These are phyloP conservation scores for Yarrowia porcina DNA, from an alignment of 805 yeast genomes.

Conservation along the genomic window DNA sequence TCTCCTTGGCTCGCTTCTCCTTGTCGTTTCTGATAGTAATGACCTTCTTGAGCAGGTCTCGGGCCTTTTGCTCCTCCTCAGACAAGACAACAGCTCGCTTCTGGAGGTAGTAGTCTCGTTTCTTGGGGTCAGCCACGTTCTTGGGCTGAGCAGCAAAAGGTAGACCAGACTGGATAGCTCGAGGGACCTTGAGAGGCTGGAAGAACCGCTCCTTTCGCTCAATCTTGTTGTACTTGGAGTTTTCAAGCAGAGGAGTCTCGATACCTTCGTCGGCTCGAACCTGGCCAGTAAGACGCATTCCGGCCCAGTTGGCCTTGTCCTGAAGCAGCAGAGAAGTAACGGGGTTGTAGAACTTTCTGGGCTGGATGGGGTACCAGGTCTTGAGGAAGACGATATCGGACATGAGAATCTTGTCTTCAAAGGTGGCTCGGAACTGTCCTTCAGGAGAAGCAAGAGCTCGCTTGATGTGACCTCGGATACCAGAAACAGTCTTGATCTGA, in stretches of 20 bases:
- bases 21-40: slow-evolving; percentile 82
- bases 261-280: slow-evolving; percentile 74
- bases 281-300: slow-evolving; percentile 93
- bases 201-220: slow-evolving; percentile 83
- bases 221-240: slow-evolving; percentile 60
- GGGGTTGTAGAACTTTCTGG: slow-evolving; percentile 90
- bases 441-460: slow-evolving; percentile 92
- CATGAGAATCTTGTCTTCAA: slow-evolving; percentile 90
- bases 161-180: slow-evolving; percentile 63
- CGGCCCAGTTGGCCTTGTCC: slow-evolving; percentile 86
- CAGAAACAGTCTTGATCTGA: slow-evolving; percentile 91
- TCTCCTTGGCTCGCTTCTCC: slow-evolving; percentile 68
- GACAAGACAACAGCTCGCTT: slow-evolving; percentile 92
- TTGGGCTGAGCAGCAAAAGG: slow-evolving; percentile 96
- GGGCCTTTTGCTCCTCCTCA: slow-evolving; percentile 90
- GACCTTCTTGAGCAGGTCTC: slow-evolving; percentile 82
- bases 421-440: slow-evolving; percentile 93
- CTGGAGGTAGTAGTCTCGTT: slow-evolving; percentile 68
- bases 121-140: slow-evolving; percentile 40
- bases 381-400: slow-evolving; percentile 79
- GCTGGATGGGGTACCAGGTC: slow-evolving; percentile 95
- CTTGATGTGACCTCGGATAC: slow-evolving; percentile 96
- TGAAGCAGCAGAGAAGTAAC: slow-evolving; percentile 81
- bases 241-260: slow-evolving; percentile 57
- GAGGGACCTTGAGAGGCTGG: slow-evolving; percentile 86